Conservation (phyloP, 2,329 filamentous ascomycete species). For the Cercospora sesami region DNA sequence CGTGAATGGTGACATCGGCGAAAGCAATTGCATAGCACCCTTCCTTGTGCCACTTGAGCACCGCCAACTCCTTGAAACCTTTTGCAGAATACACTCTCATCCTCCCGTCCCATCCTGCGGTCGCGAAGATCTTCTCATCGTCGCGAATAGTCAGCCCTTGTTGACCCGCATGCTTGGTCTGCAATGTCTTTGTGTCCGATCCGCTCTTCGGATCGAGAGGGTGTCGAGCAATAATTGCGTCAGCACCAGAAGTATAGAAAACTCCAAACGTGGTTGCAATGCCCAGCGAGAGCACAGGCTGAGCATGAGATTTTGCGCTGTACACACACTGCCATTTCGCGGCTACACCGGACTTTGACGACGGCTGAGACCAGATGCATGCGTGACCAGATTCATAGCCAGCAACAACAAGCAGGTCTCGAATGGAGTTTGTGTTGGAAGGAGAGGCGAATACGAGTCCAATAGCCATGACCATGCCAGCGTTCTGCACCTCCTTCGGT, state of each 20-base stretch:
- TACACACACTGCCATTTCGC: slow-evolving; percentile 63
- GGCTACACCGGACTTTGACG: slow-evolving; percentile 30
- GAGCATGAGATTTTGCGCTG: slow-evolving; percentile 66
- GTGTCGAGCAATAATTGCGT: slow-evolving; percentile 76
- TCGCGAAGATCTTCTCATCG: slow-evolving; percentile 81
- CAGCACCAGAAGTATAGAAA: slow-evolving; percentile 80
- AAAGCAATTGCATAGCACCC: slow-evolving; percentile 84
- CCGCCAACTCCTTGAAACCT: slow-evolving; percentile 76
- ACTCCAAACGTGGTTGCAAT: slow-evolving; percentile 47
- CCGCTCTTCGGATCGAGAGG: slow-evolving; percentile 48
- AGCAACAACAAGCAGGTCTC: slow-evolving; percentile 62
- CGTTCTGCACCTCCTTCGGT: slow-evolving; percentile 49
- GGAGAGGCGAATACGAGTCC: slow-evolving; percentile 45
- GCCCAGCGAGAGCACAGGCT: slow-evolving; percentile 72
- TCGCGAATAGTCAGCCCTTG: slow-evolving; percentile 75
- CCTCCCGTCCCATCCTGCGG: slow-evolving; percentile 86
- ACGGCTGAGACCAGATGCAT: slow-evolving; percentile 53
- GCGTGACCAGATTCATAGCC: slow-evolving; percentile 85
- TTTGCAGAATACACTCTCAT: slow-evolving; percentile 70
- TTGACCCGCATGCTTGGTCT: slow-evolving; percentile 89
- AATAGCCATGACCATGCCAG: slow-evolving; percentile 88
- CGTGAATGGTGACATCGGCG: slow-evolving; percentile 44
- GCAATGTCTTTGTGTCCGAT: slow-evolving; percentile 42
- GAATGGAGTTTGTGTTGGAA: slow-evolving; percentile 41
- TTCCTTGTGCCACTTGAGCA: slow-evolving; percentile 90